phyloP scores from a whole-genome alignment of 2,329 filamentous ascomycete species.

The Pseudopyrenochaeta lycopersici region DNA sequence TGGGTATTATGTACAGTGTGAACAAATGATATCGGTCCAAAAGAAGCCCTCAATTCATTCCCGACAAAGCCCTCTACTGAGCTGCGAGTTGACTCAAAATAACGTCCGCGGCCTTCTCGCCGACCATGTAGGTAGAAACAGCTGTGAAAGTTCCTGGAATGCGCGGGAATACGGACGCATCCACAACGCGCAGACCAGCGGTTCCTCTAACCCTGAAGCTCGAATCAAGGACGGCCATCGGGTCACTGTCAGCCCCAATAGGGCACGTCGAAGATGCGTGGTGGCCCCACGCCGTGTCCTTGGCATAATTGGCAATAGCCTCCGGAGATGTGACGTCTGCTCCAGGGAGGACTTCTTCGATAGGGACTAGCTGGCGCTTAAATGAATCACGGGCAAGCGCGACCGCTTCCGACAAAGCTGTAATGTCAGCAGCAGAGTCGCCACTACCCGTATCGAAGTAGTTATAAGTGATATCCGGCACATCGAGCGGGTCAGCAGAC shows the following conservation, averaged over 20 bases:
- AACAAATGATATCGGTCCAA: no score
- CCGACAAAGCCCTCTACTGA: background rate
- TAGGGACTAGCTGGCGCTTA: constrained; percentile 44
- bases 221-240: constrained; percentile 63
- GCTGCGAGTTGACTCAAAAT: constrained; percentile 51
- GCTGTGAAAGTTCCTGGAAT: constrained; percentile 63
- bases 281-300: constrained; percentile 56
- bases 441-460: constrained; percentile 61
- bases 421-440: constrained; percentile 66
- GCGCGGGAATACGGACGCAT: constrained; percentile 40
- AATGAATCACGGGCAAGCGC: constrained; percentile 59
- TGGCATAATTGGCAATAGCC: constrained; percentile 37
- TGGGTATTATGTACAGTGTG: no score
- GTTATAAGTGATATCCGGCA: constrained; percentile 64
- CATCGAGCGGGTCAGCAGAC: constrained; percentile 69
- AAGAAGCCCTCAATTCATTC: background rate
- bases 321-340: constrained; percentile 51
- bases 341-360: constrained; percentile 59
- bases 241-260: constrained; percentile 61
- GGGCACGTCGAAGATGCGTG: constrained; percentile 67
- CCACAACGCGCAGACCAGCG: constrained; percentile 59
- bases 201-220: constrained; percentile 61
- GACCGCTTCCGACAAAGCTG: constrained; percentile 64
- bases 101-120: constrained; percentile 70
- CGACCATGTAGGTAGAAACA: constrained; percentile 64